These are phyloP conservation scores for Obelidium mucronatum DNA, from an alignment of 192 early-diverging fungal genomes.

Conservation along the genomic window DNA sequence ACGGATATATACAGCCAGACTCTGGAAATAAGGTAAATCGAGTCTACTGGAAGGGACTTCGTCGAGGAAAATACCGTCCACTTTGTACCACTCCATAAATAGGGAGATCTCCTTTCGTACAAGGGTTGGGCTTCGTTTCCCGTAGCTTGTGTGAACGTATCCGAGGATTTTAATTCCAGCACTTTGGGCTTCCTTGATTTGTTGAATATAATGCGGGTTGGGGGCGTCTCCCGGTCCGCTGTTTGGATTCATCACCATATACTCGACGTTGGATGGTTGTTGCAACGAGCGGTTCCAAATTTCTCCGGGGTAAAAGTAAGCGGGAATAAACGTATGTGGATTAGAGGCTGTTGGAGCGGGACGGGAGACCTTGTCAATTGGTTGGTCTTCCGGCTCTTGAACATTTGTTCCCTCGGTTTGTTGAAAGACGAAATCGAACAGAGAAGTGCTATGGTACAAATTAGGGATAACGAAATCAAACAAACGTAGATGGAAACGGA, in stretches of 20 bases:
- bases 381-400: too few relatives aligned
- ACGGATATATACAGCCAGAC: not conserved
- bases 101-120: not conserved
- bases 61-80: not conserved
- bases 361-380: too few relatives aligned
- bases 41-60: not conserved
- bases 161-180: not conserved
- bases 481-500: too few relatives aligned
- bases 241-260: not conserved
- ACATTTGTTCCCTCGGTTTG: too few relatives aligned
- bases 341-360: constrained; percentile 64
- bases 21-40: not conserved
- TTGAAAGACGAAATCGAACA: too few relatives aligned
- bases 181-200: not conserved
- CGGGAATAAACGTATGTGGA: not conserved
- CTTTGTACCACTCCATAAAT: not conserved
- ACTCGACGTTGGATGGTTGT: not conserved
- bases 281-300: not conserved
- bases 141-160: not conserved
- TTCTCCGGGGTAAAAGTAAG: not conserved
- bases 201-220: not conserved
- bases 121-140: not conserved
- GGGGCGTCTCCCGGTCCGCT: not conserved
- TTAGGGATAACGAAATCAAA: too few relatives aligned
- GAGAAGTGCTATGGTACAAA: too few relatives aligned